Conservation (phyloP, 306 rosid species). For the Echinosophora koreensis region DNA sequence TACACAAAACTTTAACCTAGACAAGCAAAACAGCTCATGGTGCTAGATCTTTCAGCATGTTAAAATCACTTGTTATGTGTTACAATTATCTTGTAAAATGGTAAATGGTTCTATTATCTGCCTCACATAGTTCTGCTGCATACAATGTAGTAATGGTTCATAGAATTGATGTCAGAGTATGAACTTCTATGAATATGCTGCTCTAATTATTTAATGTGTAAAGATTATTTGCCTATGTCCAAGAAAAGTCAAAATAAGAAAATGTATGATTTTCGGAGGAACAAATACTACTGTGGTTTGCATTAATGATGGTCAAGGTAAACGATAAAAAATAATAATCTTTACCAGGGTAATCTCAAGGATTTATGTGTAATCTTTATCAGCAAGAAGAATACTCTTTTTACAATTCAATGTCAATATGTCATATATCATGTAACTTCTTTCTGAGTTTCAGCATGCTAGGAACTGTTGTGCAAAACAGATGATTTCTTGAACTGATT, state of each 20-base stretch:
- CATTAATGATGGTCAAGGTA: not conserved
- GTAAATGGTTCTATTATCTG: conserved; percentile 9
- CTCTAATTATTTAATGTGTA: conserved; percentile 14
- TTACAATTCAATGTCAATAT: not conserved
- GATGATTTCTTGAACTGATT: conserved; percentile 7
- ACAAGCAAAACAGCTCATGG: not conserved
- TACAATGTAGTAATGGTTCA: conserved; percentile 6
- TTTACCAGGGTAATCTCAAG: not conserved
- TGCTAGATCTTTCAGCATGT: conserved; percentile 15
- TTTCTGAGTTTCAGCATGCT: not conserved
- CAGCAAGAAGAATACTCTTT: not conserved
- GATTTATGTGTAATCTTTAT: not conserved
- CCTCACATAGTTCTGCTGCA: not conserved
- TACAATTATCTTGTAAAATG: conserved; percentile 16
- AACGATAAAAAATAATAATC: not conserved
- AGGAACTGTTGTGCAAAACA: conserved; percentile 5
- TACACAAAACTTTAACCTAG: not conserved
- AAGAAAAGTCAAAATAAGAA: not conserved
- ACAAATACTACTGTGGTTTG: not conserved
- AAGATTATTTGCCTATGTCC: conserved; percentile 19
- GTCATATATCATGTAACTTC: not conserved
- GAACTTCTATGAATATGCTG: not conserved
- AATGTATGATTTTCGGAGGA: conserved; percentile 21
- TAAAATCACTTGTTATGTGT: not conserved
- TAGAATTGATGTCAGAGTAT: not conserved